These are phyloP conservation scores for Parastagonospora avenae DNA, from an alignment of 2,329 filamentous ascomycete species.

Conservation along the genomic window DNA sequence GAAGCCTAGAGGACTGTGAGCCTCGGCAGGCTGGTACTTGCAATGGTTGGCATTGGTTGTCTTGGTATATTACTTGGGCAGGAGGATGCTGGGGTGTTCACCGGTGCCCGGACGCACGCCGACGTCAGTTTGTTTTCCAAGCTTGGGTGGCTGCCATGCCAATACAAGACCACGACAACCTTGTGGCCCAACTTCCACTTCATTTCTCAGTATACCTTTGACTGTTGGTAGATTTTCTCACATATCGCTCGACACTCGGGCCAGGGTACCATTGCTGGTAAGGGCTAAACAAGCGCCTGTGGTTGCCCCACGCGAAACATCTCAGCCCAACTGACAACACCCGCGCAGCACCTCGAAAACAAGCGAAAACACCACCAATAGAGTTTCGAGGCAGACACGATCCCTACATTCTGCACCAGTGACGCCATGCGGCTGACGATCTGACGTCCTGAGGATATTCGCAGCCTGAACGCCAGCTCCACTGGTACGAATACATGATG, in stretches of 20 bases:
- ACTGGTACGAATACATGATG: constrained; percentile 24
- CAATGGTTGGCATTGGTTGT: no score
- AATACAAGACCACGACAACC: neutral
- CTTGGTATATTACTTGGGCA: no score
- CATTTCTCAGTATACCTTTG: no score
- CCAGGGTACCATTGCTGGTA: constrained; percentile 12
- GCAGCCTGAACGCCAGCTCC: constrained; percentile 8
- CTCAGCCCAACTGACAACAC: constrained; percentile 24
- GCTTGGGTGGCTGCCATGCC: neutral
- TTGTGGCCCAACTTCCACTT: no score
- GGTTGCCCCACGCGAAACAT: constrained; percentile 25
- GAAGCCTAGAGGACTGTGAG: no score
- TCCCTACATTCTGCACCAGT: constrained; percentile 14
- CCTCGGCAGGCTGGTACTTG: no score
- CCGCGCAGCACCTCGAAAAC: constrained; percentile 15
- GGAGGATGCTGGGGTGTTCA: constrained; percentile 9
- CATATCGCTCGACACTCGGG: neutral
- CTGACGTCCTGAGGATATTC: constrained; percentile 16
- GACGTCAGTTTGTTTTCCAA: constrained; percentile 16
- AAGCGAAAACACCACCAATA: constrained; percentile 21
- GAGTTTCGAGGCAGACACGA: constrained; percentile 7
- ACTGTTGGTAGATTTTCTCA: no score
- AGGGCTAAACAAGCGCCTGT: constrained; percentile 5
- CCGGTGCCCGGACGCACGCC: constrained; percentile 12
- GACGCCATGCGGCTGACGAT: constrained; percentile 26